phyloP scores from a whole-genome alignment of 176 grass and related monocot genomes.

The Pharus latifolius region DNA sequence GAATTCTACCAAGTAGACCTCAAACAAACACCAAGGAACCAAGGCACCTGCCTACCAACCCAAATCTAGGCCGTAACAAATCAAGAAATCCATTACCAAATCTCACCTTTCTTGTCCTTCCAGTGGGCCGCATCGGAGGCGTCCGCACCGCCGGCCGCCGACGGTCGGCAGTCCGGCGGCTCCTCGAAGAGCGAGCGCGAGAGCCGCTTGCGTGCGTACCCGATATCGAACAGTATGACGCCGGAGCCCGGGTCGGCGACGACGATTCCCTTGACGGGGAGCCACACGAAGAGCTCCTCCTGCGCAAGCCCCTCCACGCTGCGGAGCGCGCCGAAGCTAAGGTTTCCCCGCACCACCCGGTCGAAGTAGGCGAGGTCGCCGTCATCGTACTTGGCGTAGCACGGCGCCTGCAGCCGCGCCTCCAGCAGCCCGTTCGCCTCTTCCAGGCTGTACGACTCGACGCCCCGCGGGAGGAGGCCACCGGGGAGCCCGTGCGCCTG shows the following conservation, averaged over 20 bases:
- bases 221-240: constrained; percentile 89
- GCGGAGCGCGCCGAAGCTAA: constrained; percentile 62
- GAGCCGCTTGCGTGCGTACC: constrained; percentile 69
- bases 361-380: constrained; percentile 61
- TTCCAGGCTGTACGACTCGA: constrained; percentile 51
- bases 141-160: neutral
- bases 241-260: constrained; percentile 45
- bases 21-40: constrained; percentile 1
- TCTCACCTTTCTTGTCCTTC: constrained; percentile 40
- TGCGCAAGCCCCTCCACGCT: constrained; percentile 63
- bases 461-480: constrained; percentile 54
- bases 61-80: neutral
- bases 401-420: constrained; percentile 45
- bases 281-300: constrained; percentile 94
- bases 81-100: constrained; percentile 7
- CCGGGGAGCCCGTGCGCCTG: constrained; percentile 55
- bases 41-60: constrained; percentile 29
- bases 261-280: constrained; percentile 89
- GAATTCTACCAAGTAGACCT: constrained; percentile 18
- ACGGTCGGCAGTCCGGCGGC: constrained; percentile 62
- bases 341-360: constrained; percentile 62
- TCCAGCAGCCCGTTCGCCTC: constrained; percentile 43
- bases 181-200: constrained; percentile 82
- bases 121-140: constrained; percentile 17
- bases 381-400: constrained; percentile 72